Evolutionary conservation across 2,329 filamentous ascomycete species (phyloP).

Genomic region (Lachnum nothofagi): DNA sequence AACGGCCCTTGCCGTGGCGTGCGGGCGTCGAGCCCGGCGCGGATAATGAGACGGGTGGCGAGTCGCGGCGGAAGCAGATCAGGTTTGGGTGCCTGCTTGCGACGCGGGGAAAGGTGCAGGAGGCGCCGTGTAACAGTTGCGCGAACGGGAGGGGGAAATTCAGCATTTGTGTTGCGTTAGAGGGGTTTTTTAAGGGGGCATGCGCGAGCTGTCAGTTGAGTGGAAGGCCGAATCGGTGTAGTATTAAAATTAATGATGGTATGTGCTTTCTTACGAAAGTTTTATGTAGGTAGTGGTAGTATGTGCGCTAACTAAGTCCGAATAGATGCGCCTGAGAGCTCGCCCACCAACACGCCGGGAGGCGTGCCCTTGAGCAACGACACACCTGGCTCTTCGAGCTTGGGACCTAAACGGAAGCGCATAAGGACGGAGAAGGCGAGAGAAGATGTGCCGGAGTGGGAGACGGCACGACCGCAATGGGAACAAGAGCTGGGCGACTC

Average conservation of each 20-base stretch:
- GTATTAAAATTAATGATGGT: constrained; percentile 32
- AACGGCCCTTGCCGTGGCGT: constrained; percentile 29
- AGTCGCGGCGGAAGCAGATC: constrained; percentile 32
- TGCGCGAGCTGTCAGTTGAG: constrained; percentile 32
- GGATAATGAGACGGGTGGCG: constrained; percentile 31
- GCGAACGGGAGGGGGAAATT: constrained; percentile 32
- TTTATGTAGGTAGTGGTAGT: neutral
- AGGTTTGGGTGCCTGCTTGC: constrained; percentile 31
- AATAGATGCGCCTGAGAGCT: constrained; percentile 14
- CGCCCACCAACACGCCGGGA: constrained; percentile 15
- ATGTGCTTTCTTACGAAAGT: constrained; percentile 8
- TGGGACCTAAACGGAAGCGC: constrained; percentile 20
- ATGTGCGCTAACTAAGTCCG: neutral
- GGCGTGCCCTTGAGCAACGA: constrained; percentile 7
- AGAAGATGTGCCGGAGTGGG: constrained; percentile 25
- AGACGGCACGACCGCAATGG: constrained; percentile 28
- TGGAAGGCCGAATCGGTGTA: constrained; percentile 31
- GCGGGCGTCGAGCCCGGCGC: constrained; percentile 29
- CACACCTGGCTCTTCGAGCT: neutral
- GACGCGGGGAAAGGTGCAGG: constrained; percentile 28
- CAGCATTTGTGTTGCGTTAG: constrained; percentile 28
- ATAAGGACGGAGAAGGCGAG: constrained; percentile 14
- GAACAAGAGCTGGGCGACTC: constrained; percentile 26
- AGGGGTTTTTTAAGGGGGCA: constrained; percentile 33
- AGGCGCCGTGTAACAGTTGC: constrained; percentile 27